Conservation (phyloP, 495 filamentous ascomycete species). For the Terfezia boudieri region DNA sequence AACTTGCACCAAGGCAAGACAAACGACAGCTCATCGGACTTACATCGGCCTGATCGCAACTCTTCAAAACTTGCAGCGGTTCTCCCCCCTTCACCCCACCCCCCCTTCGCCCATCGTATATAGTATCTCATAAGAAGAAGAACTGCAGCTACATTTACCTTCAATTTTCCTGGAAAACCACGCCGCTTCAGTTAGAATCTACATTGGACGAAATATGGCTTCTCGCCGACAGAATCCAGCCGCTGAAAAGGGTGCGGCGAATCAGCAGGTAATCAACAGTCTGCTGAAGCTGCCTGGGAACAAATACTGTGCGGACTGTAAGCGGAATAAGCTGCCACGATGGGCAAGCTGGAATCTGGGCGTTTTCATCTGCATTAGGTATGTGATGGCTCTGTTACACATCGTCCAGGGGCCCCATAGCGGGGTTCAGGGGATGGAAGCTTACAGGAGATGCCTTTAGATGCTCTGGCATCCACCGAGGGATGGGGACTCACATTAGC, state of each 20-base stretch:
- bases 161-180: no score
- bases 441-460: conserved; percentile 10
- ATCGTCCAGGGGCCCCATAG: background rate
- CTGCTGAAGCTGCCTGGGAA: conserved; percentile 82
- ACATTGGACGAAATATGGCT: background rate
- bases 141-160: no score
- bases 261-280: conserved; percentile 73
- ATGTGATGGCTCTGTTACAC: conserved; percentile 3
- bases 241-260: conserved; percentile 39
- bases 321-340: conserved; percentile 93
- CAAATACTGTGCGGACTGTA: conserved; percentile 95
- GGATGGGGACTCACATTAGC: conserved; percentile 97
- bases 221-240: conserved; percentile 63
- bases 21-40: no score
- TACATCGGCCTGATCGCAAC: no score
- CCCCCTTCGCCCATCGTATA: no score
- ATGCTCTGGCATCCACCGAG: conserved; percentile 92
- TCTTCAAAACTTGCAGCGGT: no score
- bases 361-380: conserved; percentile 88
- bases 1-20: no score
- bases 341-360: conserved; percentile 97
- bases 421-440: no score
- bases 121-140: no score
- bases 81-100: no score
- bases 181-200: no score